These are phyloP conservation scores for Silene noctiflora DNA, from an alignment of 179 eudicot species.

Conservation along the genomic window DNA sequence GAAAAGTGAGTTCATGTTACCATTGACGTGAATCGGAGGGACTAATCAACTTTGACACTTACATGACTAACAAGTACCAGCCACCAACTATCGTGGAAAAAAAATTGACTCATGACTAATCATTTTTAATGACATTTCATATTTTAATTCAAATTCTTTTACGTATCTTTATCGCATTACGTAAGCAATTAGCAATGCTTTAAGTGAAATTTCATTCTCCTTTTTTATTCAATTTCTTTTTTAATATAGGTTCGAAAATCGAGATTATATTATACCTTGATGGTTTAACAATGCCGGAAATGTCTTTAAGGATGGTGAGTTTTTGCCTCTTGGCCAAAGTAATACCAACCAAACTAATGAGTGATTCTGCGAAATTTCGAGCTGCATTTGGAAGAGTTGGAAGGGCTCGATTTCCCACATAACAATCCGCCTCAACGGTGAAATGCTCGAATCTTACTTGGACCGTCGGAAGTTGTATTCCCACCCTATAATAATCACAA, in stretches of 20 bases:
- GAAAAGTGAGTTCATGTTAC: no score
- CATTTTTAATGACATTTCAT: neutral
- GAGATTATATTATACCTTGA: constrained; percentile 32
- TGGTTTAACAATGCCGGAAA: constrained; percentile 44
- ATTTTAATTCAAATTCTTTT: neutral
- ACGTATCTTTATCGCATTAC: neutral
- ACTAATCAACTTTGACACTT: neutral
- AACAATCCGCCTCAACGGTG: constrained; percentile 50
- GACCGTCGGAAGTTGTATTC: constrained; percentile 51
- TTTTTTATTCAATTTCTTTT: no score
- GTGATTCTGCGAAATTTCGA: constrained; percentile 43
- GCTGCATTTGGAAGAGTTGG: constrained; percentile 63
- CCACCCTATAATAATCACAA: constrained; percentile 43
- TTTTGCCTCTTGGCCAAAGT: constrained; percentile 32
- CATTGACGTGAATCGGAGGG: no score
- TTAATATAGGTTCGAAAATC: no score
- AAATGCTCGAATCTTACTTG: constrained; percentile 52
- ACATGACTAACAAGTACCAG: neutral
- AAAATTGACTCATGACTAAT: constrained; percentile 12
- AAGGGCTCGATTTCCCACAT: constrained; percentile 62
- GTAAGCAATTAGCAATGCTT: neutral
- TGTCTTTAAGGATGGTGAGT: constrained; percentile 39
- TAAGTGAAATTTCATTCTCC: no score
- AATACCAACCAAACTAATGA: constrained; percentile 35
- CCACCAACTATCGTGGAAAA: neutral